phyloP scores from a whole-genome alignment of 352 stramenopile genomes.

The Phytophthora hybrid region DNA sequence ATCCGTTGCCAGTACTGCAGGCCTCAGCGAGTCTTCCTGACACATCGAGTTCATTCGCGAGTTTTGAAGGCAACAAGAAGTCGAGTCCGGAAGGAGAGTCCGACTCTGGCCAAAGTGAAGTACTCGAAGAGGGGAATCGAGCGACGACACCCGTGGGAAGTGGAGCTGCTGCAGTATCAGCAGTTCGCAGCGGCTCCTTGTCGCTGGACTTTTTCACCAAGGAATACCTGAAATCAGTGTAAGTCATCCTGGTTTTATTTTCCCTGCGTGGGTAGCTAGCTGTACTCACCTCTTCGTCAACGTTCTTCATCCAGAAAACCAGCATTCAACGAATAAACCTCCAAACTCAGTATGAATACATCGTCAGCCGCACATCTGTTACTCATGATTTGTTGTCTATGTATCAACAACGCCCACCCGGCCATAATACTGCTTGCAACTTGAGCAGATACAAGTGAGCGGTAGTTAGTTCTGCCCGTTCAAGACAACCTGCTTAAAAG shows the following conservation, averaged over 20 bases:
- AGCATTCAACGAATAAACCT: constrained; percentile 27
- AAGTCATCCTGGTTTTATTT: constrained; percentile 11
- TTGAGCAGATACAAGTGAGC: background rate
- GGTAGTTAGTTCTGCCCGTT: constrained; percentile 58
- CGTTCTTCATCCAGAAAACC: constrained; percentile 22
- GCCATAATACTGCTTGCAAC: background rate
- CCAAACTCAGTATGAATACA: constrained; percentile 21
- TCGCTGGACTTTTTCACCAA: constrained; percentile 63
- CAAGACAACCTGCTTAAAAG: constrained; percentile 82
- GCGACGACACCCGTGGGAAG: constrained; percentile 43
- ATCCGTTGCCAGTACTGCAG: constrained; percentile 25
- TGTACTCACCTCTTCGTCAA: constrained; percentile 9
- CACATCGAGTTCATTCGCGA: constrained; percentile 28
- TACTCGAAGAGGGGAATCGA: constrained; percentile 20
- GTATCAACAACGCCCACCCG: constrained; percentile 16
- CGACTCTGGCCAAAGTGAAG: constrained; percentile 4
- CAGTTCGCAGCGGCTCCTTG: constrained; percentile 44
- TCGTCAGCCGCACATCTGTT: constrained; percentile 18
- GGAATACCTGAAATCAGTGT: constrained; percentile 63
- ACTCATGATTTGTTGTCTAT: constrained; percentile 32
- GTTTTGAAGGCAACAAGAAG: constrained; percentile 24
- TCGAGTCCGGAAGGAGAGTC: constrained; percentile 19
- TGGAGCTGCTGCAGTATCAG: constrained; percentile 49
- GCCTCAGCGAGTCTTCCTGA: constrained; percentile 37
- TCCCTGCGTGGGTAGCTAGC: background rate